Evolutionary conservation across 768 basidiomycete species (phyloP).

Genomic region (Chalciporus chontae): DNA sequence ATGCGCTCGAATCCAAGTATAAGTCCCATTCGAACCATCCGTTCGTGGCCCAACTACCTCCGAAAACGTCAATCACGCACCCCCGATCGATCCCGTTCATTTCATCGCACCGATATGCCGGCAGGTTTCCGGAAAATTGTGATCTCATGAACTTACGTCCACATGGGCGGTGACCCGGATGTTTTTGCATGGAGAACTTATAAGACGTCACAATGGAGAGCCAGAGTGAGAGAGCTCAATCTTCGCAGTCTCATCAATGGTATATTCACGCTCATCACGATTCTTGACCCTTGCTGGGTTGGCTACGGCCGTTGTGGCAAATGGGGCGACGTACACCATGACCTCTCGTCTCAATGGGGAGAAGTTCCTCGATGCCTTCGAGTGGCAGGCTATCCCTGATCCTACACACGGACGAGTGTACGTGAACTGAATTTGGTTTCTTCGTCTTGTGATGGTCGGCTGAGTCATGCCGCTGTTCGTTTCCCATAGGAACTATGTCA

Average conservation of each 20-base stretch:
- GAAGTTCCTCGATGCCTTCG: slow-evolving; percentile 41
- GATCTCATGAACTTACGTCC: too few relatives aligned
- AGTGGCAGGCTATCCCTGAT: slow-evolving; percentile 22
- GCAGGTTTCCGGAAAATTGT: too few relatives aligned
- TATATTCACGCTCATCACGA: background rate
- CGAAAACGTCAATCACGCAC: too few relatives aligned
- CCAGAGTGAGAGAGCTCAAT: too few relatives aligned
- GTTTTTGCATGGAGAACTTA: background rate
- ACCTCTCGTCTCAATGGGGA: slow-evolving; percentile 42
- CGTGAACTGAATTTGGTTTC: background rate
- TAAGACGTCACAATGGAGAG: background rate
- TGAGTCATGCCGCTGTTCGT: background rate
- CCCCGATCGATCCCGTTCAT: too few relatives aligned
- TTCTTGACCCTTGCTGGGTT: background rate
- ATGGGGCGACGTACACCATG: slow-evolving; percentile 21
- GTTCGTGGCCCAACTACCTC: too few relatives aligned
- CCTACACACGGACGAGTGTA: slow-evolving; percentile 29
- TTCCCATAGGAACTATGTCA: slow-evolving; percentile 38
- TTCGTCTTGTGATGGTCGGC: background rate
- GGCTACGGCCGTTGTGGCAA: background rate
- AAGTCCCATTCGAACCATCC: too few relatives aligned
- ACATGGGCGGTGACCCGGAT: background rate
- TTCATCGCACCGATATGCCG: too few relatives aligned
- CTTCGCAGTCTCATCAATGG: background rate
- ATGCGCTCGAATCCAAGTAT: too few relatives aligned